phyloP scores from a whole-genome alignment of 345 rosid species.

The Mallotus nudiflorus region DNA sequence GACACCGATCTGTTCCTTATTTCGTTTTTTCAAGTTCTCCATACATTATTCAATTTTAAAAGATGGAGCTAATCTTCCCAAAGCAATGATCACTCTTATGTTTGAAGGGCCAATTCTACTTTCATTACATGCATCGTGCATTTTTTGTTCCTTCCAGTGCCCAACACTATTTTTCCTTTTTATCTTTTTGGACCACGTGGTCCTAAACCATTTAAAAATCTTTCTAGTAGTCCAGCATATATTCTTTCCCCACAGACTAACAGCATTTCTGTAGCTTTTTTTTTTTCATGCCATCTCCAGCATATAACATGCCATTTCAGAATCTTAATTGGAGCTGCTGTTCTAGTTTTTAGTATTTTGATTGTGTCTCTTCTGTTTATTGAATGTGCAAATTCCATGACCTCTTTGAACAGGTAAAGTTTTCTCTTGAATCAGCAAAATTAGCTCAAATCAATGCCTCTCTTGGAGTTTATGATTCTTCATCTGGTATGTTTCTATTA shows the following conservation, averaged over 20 bases:
- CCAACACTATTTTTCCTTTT: background rate
- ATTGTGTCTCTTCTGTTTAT: background rate
- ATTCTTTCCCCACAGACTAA: too few species aligned
- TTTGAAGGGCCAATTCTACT: background rate
- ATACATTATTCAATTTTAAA: background rate
- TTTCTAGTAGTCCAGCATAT: background rate
- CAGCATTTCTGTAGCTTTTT: background rate
- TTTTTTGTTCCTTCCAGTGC: background rate
- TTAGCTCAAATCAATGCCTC: slow-evolving; percentile 70
- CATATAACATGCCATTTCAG: background rate
- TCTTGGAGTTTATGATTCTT: slow-evolving; percentile 58
- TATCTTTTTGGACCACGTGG: background rate
- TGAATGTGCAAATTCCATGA: background rate
- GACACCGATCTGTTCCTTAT: background rate
- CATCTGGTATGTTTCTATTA: slow-evolving; percentile 61
- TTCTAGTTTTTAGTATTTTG: background rate
- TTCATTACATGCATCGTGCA: background rate
- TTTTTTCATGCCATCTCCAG: background rate
- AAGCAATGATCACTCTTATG: background rate
- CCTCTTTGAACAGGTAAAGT: slow-evolving; percentile 55
- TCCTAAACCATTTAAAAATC: background rate
- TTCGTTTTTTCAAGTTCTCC: background rate
- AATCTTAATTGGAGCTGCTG: background rate
- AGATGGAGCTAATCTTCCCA: background rate
- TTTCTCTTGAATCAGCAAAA: slow-evolving; percentile 84